A percentile compares a stretch with the other conserved stretches of the same genome.
Conservation (phyloP, 2,329 filamentous ascomycete species). For the Colletotrichum australisinense region DNA sequence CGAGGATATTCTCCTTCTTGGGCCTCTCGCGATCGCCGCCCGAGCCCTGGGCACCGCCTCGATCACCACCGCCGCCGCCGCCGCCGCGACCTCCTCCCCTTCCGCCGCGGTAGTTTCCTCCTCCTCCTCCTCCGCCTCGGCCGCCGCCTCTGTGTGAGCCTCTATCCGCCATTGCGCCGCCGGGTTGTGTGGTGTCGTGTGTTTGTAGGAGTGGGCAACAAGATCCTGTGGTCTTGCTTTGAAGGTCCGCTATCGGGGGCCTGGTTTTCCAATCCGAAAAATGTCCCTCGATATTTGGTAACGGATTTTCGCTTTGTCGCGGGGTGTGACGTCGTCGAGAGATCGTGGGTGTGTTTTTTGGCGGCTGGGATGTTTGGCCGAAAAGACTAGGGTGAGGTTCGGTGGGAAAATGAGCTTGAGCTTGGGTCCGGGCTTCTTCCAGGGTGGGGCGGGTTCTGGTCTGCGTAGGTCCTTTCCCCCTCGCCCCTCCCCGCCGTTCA, state of each 20-base stretch:
- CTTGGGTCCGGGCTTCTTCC: slow-evolving; percentile 26
- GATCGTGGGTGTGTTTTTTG: slow-evolving; percentile 28
- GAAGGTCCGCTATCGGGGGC: too few relatives aligned
- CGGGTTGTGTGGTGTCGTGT: neutral
- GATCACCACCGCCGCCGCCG: slow-evolving; percentile 53
- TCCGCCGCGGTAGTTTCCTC: slow-evolving; percentile 59
- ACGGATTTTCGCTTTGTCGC: neutral
- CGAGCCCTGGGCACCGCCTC: slow-evolving; percentile 42
- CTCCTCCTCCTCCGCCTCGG: slow-evolving; percentile 55
- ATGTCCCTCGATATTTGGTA: neutral
- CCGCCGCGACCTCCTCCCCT: slow-evolving; percentile 55
- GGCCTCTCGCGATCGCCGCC: slow-evolving; percentile 73
- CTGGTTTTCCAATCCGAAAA: too few relatives aligned
- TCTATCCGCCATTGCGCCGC: slow-evolving; percentile 60
- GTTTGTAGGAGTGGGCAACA: too few relatives aligned
- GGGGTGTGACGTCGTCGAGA: slow-evolving; percentile 16
- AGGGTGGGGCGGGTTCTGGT: slow-evolving; percentile 18
- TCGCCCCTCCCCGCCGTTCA: neutral
- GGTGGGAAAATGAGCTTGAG: slow-evolving; percentile 28
- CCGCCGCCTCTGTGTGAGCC: slow-evolving; percentile 59
- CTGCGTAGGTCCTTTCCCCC: neutral
- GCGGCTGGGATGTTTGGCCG: neutral
- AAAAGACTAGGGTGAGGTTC: slow-evolving; percentile 1
- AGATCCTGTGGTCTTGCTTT: too few relatives aligned
- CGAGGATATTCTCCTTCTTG: slow-evolving; percentile 99